These are phyloP conservation scores for Lactifluus hygrophoroides DNA, from an alignment of 768 basidiomycete species.

Conservation along the genomic window DNA sequence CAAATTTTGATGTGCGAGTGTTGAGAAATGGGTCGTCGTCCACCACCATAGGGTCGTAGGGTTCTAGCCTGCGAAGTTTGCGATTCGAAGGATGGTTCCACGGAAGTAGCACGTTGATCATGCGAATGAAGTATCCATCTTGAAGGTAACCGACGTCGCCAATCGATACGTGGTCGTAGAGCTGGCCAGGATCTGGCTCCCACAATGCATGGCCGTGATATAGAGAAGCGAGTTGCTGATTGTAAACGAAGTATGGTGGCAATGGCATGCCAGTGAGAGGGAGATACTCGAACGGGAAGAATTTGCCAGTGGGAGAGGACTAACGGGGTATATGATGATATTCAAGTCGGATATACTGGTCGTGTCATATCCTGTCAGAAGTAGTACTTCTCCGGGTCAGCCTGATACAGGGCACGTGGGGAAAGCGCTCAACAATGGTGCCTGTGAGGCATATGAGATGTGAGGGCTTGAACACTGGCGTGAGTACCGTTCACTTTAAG, in stretches of 20 bases:
- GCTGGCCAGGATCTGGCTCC: constrained; percentile 14
- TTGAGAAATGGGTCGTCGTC: not conserved
- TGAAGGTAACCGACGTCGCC: constrained; percentile 20
- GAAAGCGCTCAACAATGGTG: too few relatives aligned
- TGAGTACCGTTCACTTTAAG: too few relatives aligned
- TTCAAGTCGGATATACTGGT: too few relatives aligned
- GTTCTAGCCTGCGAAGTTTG: not conserved
- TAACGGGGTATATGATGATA: too few relatives aligned
- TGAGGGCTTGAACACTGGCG: too few relatives aligned
- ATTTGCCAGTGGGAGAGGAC: too few relatives aligned
- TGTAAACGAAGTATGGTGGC: constrained; percentile 3
- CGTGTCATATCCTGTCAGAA: too few relatives aligned
- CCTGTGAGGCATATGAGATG: too few relatives aligned
- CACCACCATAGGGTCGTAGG: not conserved
- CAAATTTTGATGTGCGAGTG: not conserved
- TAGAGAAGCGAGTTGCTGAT: constrained; percentile 2
- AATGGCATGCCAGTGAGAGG: too few relatives aligned
- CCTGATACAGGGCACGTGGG: too few relatives aligned
- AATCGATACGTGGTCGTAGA: constrained; percentile 14
- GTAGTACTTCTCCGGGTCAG: too few relatives aligned
- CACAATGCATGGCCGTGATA: constrained; percentile 12
- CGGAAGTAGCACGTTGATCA: constrained; percentile 13
- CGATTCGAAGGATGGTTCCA: not conserved
- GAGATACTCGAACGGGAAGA: too few relatives aligned
- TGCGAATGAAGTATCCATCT: constrained; percentile 13